These are phyloP conservation scores for Suillus discolor DNA, from an alignment of 768 basidiomycete species.

Conservation along the genomic window DNA sequence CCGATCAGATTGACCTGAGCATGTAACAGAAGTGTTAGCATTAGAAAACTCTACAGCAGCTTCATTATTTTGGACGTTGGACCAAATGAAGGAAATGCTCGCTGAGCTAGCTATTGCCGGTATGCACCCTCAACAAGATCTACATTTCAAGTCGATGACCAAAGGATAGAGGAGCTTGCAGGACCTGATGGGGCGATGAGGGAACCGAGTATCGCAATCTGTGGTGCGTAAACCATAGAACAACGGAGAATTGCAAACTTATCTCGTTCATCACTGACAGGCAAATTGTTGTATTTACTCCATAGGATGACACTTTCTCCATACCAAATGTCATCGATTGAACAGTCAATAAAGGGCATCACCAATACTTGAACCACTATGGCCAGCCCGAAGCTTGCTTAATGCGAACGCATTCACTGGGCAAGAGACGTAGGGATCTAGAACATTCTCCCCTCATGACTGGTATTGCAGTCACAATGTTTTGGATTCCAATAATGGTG, in stretches of 20 bases:
- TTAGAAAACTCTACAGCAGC: background rate
- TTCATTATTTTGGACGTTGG: background rate
- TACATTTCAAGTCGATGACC: background rate
- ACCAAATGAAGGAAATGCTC: background rate
- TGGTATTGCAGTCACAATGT: no score
- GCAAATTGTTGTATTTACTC: background rate
- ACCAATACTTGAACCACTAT: background rate
- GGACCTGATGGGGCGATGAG: background rate
- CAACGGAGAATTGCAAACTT: rapidly evolving
- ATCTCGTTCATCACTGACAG: background rate
- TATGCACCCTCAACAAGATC: background rate
- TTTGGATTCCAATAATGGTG: no score
- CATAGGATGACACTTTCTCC: background rate
- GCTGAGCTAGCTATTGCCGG: background rate
- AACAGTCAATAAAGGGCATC: background rate
- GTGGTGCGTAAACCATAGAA: background rate
- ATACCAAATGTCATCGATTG: background rate
- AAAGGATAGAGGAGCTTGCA: background rate
- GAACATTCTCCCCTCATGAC: no score
- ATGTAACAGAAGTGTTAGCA: background rate
- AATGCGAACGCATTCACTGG: no score
- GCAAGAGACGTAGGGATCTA: no score
- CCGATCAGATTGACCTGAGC: background rate
- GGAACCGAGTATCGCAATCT: background rate
- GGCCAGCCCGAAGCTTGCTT: no score